A percentile compares a stretch with the other conserved stretches of the same genome.
These are phyloP conservation scores for Lactarius vividus DNA, from an alignment of 768 basidiomycete species.

Conservation along the genomic window DNA sequence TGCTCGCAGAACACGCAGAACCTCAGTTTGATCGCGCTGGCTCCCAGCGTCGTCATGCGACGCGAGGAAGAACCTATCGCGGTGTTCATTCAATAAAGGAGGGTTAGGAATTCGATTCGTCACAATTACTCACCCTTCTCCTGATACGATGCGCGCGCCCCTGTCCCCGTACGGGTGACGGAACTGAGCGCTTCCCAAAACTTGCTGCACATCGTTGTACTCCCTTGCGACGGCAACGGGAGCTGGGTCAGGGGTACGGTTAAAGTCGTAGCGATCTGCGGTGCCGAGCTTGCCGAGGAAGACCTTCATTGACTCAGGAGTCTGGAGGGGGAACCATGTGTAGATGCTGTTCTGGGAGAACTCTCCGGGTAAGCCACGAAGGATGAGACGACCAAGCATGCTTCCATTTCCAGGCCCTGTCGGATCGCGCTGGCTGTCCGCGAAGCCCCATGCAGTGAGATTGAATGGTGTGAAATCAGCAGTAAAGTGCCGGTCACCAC, in stretches of 20 bases:
- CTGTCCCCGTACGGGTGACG: conserved; percentile 47
- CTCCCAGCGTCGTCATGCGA: conserved; percentile 39
- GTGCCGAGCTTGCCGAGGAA: conserved; percentile 56
- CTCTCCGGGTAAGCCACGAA: conserved; percentile 69
- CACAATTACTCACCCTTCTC: conserved; percentile 51
- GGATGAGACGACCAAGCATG: conserved; percentile 68
- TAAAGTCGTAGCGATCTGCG: conserved; percentile 52
- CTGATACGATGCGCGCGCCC: conserved; percentile 52
- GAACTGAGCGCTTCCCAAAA: conserved; percentile 52
- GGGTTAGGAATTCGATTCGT: background rate
- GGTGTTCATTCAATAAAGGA: background rate
- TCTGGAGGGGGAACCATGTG: conserved; percentile 89
- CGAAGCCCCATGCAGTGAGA: conserved; percentile 80
- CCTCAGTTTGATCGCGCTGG: conserved; percentile 46
- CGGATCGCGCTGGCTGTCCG: conserved; percentile 75
- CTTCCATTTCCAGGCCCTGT: conserved; percentile 73
- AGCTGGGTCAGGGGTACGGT: conserved; percentile 42
- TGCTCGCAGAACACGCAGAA: conserved; percentile 47
- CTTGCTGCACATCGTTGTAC: conserved; percentile 51
- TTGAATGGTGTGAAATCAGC: conserved; percentile 80
- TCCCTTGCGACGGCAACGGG: conserved; percentile 39
- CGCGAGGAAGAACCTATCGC: conserved; percentile 62
- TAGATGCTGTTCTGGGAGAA: conserved; percentile 69
- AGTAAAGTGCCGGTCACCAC: conserved; percentile 81
- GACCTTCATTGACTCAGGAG: conserved; percentile 63